Percentiles rank a stretch among this genome's conserved stretches.
Conservation (phyloP, 2,329 filamentous ascomycete genomes). For the Fusarium proliferatum region DNA sequence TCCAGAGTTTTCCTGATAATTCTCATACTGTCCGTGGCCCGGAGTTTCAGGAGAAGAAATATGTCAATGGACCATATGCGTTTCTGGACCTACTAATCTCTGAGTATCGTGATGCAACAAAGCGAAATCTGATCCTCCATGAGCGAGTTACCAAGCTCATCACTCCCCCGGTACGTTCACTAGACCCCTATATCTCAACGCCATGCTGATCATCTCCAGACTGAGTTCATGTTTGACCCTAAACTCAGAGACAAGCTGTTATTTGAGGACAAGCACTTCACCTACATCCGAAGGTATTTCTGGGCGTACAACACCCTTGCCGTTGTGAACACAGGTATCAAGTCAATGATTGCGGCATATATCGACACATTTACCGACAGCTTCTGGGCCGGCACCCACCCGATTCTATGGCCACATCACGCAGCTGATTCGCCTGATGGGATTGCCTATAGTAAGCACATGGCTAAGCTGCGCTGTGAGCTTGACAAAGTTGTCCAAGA, state of each 20-base stretch:
- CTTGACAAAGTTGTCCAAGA: constrained; percentile 64
- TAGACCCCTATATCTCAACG: too few species aligned
- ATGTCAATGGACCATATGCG: constrained; percentile 70
- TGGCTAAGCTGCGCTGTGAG: constrained; percentile 59
- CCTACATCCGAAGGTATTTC: constrained; percentile 70
- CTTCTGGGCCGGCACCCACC: constrained; percentile 67
- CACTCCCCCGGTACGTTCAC: constrained; percentile 51
- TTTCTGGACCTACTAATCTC: constrained; percentile 68
- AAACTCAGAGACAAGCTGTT: constrained; percentile 66
- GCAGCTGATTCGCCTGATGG: constrained; percentile 58
- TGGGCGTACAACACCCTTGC: constrained; percentile 71
- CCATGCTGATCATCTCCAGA: constrained; percentile 43
- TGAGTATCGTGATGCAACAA: constrained; percentile 70
- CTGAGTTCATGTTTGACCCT: constrained; percentile 68
- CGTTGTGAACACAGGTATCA: constrained; percentile 69
- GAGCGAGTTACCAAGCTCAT: constrained; percentile 68
- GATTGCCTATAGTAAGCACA: constrained; percentile 59
- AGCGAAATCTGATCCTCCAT: constrained; percentile 67
- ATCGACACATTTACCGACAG: constrained; percentile 67
- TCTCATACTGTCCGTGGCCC: constrained; percentile 66
- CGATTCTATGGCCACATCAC: constrained; percentile 65
- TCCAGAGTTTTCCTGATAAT: constrained; percentile 70
- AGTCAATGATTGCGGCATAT: constrained; percentile 67
- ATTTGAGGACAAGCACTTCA: constrained; percentile 71
- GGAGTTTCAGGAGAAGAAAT: constrained; percentile 63